Percentiles rank a stretch among this genome's conserved stretches.
These are phyloP conservation scores for Parathielavia appendiculata DNA, from an alignment of 495 filamentous ascomycete genomes.

Conservation along the genomic window DNA sequence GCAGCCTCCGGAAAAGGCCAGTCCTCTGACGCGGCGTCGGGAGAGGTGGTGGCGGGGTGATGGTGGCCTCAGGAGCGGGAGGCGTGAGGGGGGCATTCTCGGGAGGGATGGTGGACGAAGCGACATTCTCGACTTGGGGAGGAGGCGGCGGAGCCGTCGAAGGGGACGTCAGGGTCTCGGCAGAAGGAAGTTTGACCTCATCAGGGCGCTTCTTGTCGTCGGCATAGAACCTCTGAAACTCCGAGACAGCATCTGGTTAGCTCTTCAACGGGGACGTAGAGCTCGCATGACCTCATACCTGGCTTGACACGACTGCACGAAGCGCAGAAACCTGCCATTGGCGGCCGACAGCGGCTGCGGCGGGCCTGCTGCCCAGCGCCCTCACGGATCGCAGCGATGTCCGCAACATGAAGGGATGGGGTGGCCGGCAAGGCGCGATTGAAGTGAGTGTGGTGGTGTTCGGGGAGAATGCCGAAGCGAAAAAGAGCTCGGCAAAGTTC, in stretches of 20 bases:
- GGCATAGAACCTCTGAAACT: slow-evolving; percentile 52
- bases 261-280: neutral
- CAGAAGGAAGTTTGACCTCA: slow-evolving; percentile 53
- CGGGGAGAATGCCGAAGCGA: slow-evolving; percentile 38
- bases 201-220: slow-evolving; percentile 51
- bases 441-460: slow-evolving; percentile 32
- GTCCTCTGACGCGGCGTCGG: slow-evolving; percentile 56
- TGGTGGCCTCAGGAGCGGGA: slow-evolving; percentile 42
- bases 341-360: slow-evolving; percentile 41
- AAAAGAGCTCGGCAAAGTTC: slow-evolving; percentile 41
- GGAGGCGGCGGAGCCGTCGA: slow-evolving; percentile 45
- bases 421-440: slow-evolving; percentile 40
- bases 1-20: slow-evolving; percentile 64
- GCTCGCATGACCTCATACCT: slow-evolving; percentile 30
- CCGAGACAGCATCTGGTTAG: slow-evolving; percentile 2
- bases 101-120: slow-evolving; percentile 52
- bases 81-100: slow-evolving; percentile 58
- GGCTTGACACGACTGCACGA: slow-evolving; percentile 26
- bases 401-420: slow-evolving; percentile 63
- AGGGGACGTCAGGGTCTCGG: slow-evolving; percentile 50
- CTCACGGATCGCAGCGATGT: slow-evolving; percentile 57
- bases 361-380: slow-evolving; percentile 47
- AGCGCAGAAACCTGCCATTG: slow-evolving; percentile 52
- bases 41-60: slow-evolving; percentile 43
- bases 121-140: slow-evolving; percentile 30